phyloP scores from a whole-genome alignment of 352 stramenopile genomes.

The Pythium phragmitis region DNA sequence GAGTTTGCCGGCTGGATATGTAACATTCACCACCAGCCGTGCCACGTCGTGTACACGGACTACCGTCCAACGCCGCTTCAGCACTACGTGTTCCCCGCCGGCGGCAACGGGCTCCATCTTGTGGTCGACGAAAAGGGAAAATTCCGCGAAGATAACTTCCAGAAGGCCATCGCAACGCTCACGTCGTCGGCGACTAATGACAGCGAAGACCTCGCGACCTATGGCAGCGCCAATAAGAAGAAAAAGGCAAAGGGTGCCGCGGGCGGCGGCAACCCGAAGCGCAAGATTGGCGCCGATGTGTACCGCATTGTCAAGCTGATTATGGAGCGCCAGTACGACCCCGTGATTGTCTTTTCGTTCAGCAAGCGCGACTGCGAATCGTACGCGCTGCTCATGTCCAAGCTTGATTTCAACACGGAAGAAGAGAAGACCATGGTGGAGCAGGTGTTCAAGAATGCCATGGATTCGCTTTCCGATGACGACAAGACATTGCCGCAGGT shows the following conservation, averaged over 20 bases:
- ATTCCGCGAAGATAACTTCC: constrained; percentile 98
- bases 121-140: constrained; percentile 99
- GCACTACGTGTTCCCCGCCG: constrained; percentile 98
- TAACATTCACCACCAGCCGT: constrained; percentile 98
- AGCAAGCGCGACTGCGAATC: constrained; percentile 98
- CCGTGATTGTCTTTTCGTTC: constrained; percentile 99
- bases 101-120: constrained; percentile 96
- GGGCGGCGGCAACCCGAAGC: constrained; percentile 64
- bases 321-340: constrained; percentile 96
- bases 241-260: constrained; percentile 41
- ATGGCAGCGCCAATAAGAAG: constrained; percentile 76
- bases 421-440: constrained; percentile 97
- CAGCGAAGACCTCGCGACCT: constrained; percentile 74
- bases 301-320: constrained; percentile 98
- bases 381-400: constrained; percentile 91
- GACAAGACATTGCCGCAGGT: constrained; percentile 98
- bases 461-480: constrained; percentile 95
- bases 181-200: constrained; percentile 56
- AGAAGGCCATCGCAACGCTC: constrained; percentile 88
- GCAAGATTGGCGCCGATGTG: constrained; percentile 94
- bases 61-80: constrained; percentile 98
- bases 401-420: constrained; percentile 97
- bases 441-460: constrained; percentile 97
- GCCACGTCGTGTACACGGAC: constrained; percentile 99
- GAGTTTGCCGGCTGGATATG: constrained; percentile 98